Base-by-base conservation (phyloP, 2,329 filamentous ascomycete genomes). In the Coleophoma eucalyptorum region DNA sequence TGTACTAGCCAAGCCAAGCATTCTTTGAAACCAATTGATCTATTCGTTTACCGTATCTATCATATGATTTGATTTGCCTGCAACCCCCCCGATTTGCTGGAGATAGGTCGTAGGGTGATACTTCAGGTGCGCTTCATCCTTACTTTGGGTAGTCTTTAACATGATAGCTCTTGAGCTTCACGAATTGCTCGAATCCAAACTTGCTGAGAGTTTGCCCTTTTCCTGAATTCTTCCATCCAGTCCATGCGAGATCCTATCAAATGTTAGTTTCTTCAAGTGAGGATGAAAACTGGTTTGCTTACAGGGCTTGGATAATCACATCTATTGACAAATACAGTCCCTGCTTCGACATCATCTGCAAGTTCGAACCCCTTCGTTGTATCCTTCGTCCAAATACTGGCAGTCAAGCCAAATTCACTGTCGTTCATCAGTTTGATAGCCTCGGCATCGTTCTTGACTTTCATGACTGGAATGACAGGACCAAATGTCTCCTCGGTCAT, bases 341-440 rank as follows among this genome's bases (percentile, higher is more conserved):
- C 93, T 43, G 93, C 92, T 67, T 97, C 92, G 44, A 97, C 83
- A 46, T 85, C 77, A 50, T 94, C 86, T 37, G 87, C 83, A 48
- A 97, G 77, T 66, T 88, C 80, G 60, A 91, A 84, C 15, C 87
- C 93, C 65, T 78, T 85, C 43, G 74, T 77, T 2, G 84, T 82
- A 65, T 97, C 90, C 69, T 94, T 95, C 51, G 91, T 96, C 93
- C 93, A 97, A 62, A 97, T 91, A 63, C 90, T 96, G n/a, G 92
- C 93, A 3, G 93, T 97, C 55, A 97, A 77, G 5, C 93, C 93
- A 66, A 96, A 96, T 58, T 96, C 86, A 71, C 89, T 94, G 67
- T 96, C 91, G 63, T 97, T 97, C 91, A 97, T 97, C 46, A 93
- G 72, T 58, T 76, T 73, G 55, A 97, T 73, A 2, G 93, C 93